Percentiles rank a stretch among this genome's conserved stretches.
phyloP scores from a whole-genome alignment of 306 rosid genomes.

The Inga leiocalycina region DNA sequence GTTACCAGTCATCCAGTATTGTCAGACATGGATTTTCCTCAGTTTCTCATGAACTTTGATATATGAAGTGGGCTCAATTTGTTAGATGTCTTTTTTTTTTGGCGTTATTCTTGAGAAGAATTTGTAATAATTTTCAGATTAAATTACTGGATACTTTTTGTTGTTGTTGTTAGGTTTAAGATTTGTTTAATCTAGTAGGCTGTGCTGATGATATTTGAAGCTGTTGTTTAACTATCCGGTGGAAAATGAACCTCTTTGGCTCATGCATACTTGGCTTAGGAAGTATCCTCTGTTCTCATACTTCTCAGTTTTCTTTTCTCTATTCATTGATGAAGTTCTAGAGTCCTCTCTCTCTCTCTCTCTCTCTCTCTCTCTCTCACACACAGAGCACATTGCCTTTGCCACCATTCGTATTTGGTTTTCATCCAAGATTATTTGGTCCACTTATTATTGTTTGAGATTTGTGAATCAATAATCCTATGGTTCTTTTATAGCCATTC shows the following conservation, averaged over 20 bases:
- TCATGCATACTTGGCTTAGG: not conserved
- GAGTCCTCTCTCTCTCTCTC: not conserved
- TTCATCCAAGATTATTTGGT: not conserved
- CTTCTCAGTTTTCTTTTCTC: not conserved
- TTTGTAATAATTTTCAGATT: not conserved
- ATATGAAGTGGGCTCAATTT: slow-evolving; percentile 2
- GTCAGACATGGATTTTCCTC: slow-evolving; percentile 33
- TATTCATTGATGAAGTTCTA: too few species aligned
- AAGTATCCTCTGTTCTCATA: not conserved
- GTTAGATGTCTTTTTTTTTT: not conserved
- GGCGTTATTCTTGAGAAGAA: slow-evolving; percentile 11
- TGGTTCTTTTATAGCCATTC: not conserved
- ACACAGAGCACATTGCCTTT: not conserved
- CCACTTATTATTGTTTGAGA: not conserved
- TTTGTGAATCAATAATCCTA: not conserved
- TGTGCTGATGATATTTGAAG: slow-evolving; percentile 8
- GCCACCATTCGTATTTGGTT: not conserved
- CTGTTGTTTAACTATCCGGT: slow-evolving; percentile 10
- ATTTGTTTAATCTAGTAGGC: not conserved
- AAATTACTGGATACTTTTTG: not conserved
- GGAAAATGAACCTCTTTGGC: not conserved
- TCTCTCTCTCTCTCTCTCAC: not conserved
- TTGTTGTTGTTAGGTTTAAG: slow-evolving; percentile 10
- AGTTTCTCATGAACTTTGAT: slow-evolving; percentile 24
- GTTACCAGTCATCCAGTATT: not conserved